Evolutionary conservation across 2,329 filamentous ascomycete genomes (phyloP), one percentile per base, ranked within the genome.

Genomic region (Fusarium sp.): DNA sequence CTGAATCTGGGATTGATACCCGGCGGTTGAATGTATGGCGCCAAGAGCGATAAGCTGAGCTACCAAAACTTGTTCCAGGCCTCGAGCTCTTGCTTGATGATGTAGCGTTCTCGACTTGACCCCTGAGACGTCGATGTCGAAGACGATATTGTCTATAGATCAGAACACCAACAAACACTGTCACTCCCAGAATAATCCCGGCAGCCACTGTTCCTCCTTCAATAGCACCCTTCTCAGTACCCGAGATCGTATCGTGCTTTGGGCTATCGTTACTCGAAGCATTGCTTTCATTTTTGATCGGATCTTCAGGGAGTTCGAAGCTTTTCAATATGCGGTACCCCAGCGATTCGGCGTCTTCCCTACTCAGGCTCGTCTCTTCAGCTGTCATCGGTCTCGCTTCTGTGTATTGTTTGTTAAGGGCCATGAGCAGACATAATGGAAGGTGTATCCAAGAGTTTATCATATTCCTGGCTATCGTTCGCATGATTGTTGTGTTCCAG

Each of bases 131-230:
- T 14, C 42, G 40, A 12, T 18, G 27, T 40, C 45, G 58, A 9
- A 51, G 12, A 27, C 52, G 24, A 32, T 51, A 70, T 55, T 66
- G 53, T 24, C 66, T 72, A 29, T 66, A 71, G 20, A 68, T 57
- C 25, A 60, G 57, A 16, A 67, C 61, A 24, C 55, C 54, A n/a
- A 76, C 29, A 45, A 75, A 74, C 16, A 75, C 27, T 12, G 53
- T 53, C 10, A 67, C 37, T 9, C 61, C 58, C 11, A 75, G 52
- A 13, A 74, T 27, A 18, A 75, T 57, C 9, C 67, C 71, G 14
- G 49, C 58, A 16, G 60, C 65, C 25, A 76, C 32, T 4, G 65
- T 69, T 3, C 72, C 72, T 6, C 72, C 72, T 16, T 74, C 53
- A 16, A 76, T 61, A 34, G 64, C 67, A 24, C 61, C 67, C 27